Base-by-base conservation (phyloP, 2,329 filamentous ascomycete species). In the Colletotrichum abscissum region DNA sequence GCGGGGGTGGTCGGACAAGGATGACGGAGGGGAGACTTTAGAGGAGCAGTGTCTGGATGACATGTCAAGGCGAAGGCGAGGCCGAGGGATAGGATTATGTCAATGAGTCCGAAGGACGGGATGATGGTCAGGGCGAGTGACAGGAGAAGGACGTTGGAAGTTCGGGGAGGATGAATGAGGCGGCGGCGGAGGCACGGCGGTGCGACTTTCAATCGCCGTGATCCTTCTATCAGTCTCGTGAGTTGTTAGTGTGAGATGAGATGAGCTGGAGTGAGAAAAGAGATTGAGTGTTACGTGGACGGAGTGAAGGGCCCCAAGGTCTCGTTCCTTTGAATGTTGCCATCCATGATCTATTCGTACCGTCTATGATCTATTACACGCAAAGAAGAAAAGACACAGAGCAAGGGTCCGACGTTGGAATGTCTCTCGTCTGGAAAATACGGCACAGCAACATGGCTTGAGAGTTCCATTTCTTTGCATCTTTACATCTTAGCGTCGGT, bases 1-100 rank as follows among this genome's bases (percentile, higher is more conserved):
- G 62, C 62, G 30, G 62, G 46, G 62, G 49, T 54, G 30, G 46
- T 35, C 3, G 46, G 66, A 63, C 57, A 54, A 55, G 57, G 66
- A 38, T 52, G 46, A 55, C 62, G 58, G 28, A 24, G n/a, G 26
- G 42, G 19, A 49, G 38, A 42, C 38, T 42, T 7, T 42, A 19
- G 38, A 22, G 19, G 19, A 49, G 42, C 4, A 24, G n/a, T 42
- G 26, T 63, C 49, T 54, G n/a, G 60, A 38, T 63, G 60, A 63
- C 60, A 63, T 63, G 60, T 63, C 42, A 24, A 35, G 60, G 42
- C 42, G 42, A 35, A 28, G 28, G 24, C 42, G 42, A 49, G 8
- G 42, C 19, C 42, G 42, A 49, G 42, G 19, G 3, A n/a, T 49
- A 49, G 38, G 16, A 42, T 42, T 42, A 42, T 42, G 19, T 22